Conservation (phyloP, 2,329 filamentous ascomycete genomes). For the Arthrinium puccinioides region DNA sequence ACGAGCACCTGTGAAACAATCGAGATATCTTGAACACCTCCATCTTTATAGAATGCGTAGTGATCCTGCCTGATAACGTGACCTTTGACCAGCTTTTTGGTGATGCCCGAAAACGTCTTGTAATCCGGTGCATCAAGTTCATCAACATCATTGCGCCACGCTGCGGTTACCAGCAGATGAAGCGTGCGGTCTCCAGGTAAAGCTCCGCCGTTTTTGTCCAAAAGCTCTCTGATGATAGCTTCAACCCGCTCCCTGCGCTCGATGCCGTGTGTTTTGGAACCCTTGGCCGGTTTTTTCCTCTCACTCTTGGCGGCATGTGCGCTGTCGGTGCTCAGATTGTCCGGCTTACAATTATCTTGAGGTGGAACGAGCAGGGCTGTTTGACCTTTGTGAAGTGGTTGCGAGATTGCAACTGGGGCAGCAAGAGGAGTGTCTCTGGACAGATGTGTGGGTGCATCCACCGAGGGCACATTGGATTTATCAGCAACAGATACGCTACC, state of each 20-base stretch:
- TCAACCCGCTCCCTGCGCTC: slow-evolving; percentile 1
- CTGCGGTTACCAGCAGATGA: slow-evolving; percentile 37
- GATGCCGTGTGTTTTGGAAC: background rate
- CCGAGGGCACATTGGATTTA: too few relatives aligned
- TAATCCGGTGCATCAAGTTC: slow-evolving; percentile 29
- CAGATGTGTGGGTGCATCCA: too few relatives aligned
- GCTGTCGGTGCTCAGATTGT: too few relatives aligned
- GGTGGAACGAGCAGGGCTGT: too few relatives aligned
- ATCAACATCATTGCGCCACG: slow-evolving; percentile 35
- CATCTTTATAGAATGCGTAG: background rate
- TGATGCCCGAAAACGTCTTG: slow-evolving; percentile 15
- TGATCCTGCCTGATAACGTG: slow-evolving; percentile 2
- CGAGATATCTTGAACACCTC: slow-evolving; percentile 1
- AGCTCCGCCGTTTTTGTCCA: slow-evolving; percentile 34
- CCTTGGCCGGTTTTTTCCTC: too few relatives aligned
- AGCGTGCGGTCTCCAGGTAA: slow-evolving; percentile 44
- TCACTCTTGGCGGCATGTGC: too few relatives aligned
- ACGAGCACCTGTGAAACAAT: background rate
- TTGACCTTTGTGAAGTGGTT: too few relatives aligned
- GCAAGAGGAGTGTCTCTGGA: too few relatives aligned
- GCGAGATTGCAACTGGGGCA: too few relatives aligned
- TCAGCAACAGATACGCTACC: too few relatives aligned
- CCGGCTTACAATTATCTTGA: too few relatives aligned
- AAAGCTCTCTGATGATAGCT: slow-evolving; percentile 15
- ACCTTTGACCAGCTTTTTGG: slow-evolving; percentile 16